Conservation (phyloP, 495 filamentous ascomycete species). For the Penicillium riverlandense region DNA sequence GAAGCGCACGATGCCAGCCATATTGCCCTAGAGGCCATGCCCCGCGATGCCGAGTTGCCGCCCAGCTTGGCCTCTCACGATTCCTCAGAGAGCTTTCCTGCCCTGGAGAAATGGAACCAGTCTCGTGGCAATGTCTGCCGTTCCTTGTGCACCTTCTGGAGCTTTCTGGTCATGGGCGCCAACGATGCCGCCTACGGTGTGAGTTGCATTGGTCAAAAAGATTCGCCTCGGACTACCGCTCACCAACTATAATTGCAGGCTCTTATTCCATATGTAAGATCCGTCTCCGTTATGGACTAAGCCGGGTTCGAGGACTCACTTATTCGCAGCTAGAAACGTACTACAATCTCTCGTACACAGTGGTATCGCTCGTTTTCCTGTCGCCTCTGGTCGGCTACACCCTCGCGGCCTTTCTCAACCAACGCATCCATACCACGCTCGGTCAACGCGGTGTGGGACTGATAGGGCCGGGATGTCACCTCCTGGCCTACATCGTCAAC, state of each 20-base stretch:
- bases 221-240: not conserved
- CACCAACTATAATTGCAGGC: conserved; percentile 30
- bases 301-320: not conserved
- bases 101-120: conserved; percentile 57
- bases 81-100: conserved; percentile 5
- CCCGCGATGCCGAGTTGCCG: conserved; percentile 1
- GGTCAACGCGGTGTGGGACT: conserved; percentile 73
- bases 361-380: conserved; percentile 59
- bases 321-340: conserved; percentile 47
- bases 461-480: conserved; percentile 54
- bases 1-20: conserved; percentile 5
- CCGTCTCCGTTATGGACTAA: not conserved
- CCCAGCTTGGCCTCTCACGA: not conserved
- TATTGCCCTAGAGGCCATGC: conserved; percentile 13
- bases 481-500: conserved; percentile 57
- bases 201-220: conserved; percentile 18
- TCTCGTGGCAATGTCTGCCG: conserved; percentile 59
- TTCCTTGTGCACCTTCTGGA: conserved; percentile 58
- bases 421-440: conserved; percentile 46
- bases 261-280: conserved; percentile 49
- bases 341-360: conserved; percentile 49
- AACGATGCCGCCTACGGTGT: conserved; percentile 81
- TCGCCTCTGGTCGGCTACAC: conserved; percentile 55
- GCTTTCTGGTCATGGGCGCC: conserved; percentile 71
- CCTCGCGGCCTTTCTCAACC: conserved; percentile 49